phyloP scores from a whole-genome alignment of 225 moss, liverwort and hornwort genomes.

The Polytrichum commune region DNA sequence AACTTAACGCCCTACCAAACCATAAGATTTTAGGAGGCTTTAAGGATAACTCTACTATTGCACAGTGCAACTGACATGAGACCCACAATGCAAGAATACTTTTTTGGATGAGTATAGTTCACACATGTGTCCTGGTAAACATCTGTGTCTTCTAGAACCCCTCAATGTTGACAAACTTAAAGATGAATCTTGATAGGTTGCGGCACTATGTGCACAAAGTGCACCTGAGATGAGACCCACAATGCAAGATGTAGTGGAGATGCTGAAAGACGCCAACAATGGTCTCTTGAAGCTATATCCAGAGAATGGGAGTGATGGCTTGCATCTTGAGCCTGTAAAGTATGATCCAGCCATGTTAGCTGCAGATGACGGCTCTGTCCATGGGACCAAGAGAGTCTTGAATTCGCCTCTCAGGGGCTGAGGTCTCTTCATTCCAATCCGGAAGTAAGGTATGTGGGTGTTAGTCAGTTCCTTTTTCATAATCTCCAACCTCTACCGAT shows the following conservation, averaged over 20 bases:
- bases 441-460: too few relatives aligned
- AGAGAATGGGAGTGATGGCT: conserved; percentile 24
- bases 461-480: too few relatives aligned
- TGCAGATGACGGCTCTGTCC: conserved; percentile 52
- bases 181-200: conserved; percentile 37
- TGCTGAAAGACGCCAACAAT: conserved; percentile 56
- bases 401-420: too few relatives aligned
- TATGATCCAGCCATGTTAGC: conserved; percentile 68
- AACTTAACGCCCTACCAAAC: too few relatives aligned
- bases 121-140: too few relatives aligned
- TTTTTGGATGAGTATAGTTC: not conserved
- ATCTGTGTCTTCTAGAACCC: too few relatives aligned
- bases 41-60: conserved; percentile 49
- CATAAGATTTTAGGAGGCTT: too few relatives aligned
- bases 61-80: conserved; percentile 77
- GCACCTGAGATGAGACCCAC: conserved; percentile 81
- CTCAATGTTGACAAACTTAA: too few relatives aligned
- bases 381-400: too few relatives aligned
- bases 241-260: conserved; percentile 89
- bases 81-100: conserved; percentile 70
- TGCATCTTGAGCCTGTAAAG: conserved; percentile 75
- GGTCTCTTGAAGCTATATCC: conserved; percentile 23
- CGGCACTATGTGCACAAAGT: conserved; percentile 91
- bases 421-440: too few relatives aligned
- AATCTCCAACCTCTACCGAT: too few relatives aligned